phyloP scores from a whole-genome alignment of 2,329 filamentous ascomycete genomes.

The Exophiala aquamarina region DNA sequence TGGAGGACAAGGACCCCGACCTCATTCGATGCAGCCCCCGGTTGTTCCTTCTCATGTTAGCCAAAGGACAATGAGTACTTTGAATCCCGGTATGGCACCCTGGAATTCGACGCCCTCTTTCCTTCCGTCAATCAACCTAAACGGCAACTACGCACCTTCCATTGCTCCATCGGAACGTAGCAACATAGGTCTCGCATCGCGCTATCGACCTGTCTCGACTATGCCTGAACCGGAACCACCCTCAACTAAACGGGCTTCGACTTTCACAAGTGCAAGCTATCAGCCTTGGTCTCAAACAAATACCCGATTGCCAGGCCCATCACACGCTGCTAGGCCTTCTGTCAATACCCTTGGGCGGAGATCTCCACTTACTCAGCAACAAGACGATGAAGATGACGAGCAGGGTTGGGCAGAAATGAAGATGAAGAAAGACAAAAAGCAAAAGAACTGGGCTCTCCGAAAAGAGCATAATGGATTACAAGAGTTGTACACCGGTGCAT shows the following conservation, averaged over 20 bases:
- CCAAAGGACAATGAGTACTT: constrained; percentile 78
- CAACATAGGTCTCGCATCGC: constrained; percentile 83
- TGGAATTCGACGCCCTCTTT: constrained; percentile 39
- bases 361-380: constrained; percentile 22
- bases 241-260: constrained; percentile 31
- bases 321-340: constrained; percentile 28
- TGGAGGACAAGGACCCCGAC: constrained; percentile 7
- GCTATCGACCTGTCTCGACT: constrained; percentile 86
- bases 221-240: constrained; percentile 32
- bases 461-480: constrained; percentile 31
- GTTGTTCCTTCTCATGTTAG: constrained; percentile 35
- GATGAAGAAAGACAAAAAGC: constrained; percentile 50
- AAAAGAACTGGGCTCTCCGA: constrained; percentile 47
- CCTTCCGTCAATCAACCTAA: constrained; percentile 28
- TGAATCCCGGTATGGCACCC: constrained; percentile 60
- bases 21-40: constrained; percentile 22
- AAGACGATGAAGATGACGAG: constrained; percentile 50
- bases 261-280: constrained; percentile 35
- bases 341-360: constrained; percentile 30
- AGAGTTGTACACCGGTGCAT: constrained; percentile 26
- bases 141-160: constrained; percentile 71
- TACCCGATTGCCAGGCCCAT: constrained; percentile 23
- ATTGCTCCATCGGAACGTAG: constrained; percentile 95
- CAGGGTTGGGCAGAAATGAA: constrained; percentile 53
- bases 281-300: constrained; percentile 38